phyloP scores from a whole-genome alignment of 1,284 basidiomycete genomes.

The Rhodotorula sp. region DNA sequence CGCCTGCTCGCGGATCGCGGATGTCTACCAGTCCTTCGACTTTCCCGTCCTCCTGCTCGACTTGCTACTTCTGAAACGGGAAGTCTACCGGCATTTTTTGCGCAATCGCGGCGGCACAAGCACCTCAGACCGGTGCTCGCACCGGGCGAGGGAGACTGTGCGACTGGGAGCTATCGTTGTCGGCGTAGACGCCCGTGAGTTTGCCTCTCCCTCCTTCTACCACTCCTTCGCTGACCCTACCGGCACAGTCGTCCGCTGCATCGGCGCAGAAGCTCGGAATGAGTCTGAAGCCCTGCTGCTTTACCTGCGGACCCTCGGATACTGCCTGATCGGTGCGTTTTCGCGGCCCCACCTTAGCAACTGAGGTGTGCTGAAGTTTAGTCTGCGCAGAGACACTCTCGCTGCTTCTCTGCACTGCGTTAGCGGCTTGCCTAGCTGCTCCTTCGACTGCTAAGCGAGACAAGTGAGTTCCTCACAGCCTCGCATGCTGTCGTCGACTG shows the following conservation, averaged over 20 bases:
- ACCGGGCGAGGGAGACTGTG: background rate
- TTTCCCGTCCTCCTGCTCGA: conserved; percentile 25
- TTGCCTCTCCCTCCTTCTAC: background rate
- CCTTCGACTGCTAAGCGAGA: background rate
- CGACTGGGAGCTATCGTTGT: conserved; percentile 14
- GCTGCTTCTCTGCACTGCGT: conserved; percentile 8
- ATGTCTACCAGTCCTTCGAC: conserved; percentile 18
- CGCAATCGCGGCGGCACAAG: conserved; percentile 15
- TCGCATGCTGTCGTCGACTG: background rate
- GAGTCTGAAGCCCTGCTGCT: conserved; percentile 1
- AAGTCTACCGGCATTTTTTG: conserved; percentile 34
- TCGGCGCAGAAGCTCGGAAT: background rate
- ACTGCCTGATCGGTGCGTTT: conserved; percentile 23
- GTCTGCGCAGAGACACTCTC: conserved; percentile 14
- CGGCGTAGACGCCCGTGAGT: conserved; percentile 24
- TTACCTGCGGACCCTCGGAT: conserved; percentile 7
- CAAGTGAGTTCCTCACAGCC: background rate
- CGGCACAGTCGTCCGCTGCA: conserved; percentile 27
- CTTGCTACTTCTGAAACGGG: conserved; percentile 28
- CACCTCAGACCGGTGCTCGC: background rate
- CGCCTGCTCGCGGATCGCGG: conserved; percentile 6
- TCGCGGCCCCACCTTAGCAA: background rate
- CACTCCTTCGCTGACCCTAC: background rate
- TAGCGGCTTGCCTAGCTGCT: background rate
- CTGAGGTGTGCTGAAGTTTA: background rate